Base-by-base conservation (phyloP, 352 stramenopile species). In the Globisporangium middletonii region DNA sequence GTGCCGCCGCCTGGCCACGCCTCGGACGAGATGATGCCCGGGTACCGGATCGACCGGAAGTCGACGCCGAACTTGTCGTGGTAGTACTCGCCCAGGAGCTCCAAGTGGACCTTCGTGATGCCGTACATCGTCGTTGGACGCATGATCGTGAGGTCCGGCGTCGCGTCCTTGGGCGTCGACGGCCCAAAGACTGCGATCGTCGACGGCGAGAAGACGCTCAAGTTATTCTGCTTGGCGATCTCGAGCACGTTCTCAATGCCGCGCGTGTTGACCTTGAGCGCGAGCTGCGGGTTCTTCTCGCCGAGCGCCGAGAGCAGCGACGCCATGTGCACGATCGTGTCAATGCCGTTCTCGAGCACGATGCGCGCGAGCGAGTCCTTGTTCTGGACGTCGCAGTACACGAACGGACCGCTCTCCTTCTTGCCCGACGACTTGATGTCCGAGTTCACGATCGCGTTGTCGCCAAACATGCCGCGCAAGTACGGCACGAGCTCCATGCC, bases 51-150 rank as follows among this genome's bases (percentile, higher is more conserved):
- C 50, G 86, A 96, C 47, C 90, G 86, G 67, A 97, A 97, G 73
- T 97, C 90, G 0, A 97, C 76, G 50, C 87, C 89, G 55, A 92
- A 96, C 57, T 89, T 92, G n/a, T 89, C 60, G 73, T 95, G 72
- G 77, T 97, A 97, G 71, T 97, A 97, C 67, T 95, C 83, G 57
- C 89, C 89, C 47, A 97, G 67, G 46, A 96, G 75, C 69, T 97
- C 89, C 26, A 94, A 57, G 56, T 96, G 87, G 44, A 97, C 76
- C 60, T 97, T 97, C n/a, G 86, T 97, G 59, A 97, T 89, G 50
- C 90, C 90, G 49, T 92, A 92, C 80, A 97, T 94, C 41, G 90
- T 97, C 16, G 90, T 97, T 3, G 90, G 90, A 3, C 88, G 83
- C 87, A 96, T 96, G 64, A 97, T 83, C 4, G 85, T 96, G 50